Percentiles rank a stretch among this genome's conserved stretches.
Conservation (phyloP, 1,139 yeast species). For the Saccharomyces pastorianus region DNA sequence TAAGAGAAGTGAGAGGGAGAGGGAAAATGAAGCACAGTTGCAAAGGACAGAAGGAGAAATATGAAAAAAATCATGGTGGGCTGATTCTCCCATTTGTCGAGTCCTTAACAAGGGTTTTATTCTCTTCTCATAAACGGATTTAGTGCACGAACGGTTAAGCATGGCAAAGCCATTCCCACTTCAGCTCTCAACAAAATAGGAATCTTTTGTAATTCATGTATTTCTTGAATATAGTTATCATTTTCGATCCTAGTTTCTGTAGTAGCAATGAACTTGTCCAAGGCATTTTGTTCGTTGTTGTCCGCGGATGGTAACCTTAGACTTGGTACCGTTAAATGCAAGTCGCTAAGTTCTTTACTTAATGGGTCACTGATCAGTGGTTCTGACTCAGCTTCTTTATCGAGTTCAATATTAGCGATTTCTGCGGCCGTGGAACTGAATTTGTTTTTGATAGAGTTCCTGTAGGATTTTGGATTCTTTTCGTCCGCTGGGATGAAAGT, state of each 20-base stretch:
- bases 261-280: slow-evolving; percentile 51
- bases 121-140: slow-evolving; percentile 57
- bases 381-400: slow-evolving; percentile 18
- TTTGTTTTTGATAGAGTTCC: slow-evolving; percentile 71
- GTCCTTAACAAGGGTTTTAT: background rate
- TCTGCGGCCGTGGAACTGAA: slow-evolving; percentile 62
- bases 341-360: slow-evolving; percentile 39
- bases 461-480: slow-evolving; percentile 62
- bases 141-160: slow-evolving; percentile 85
- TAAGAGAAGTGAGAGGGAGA: too few species aligned
- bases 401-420: slow-evolving; percentile 46
- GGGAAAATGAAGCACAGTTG: background rate
- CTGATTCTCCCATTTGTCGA: too few species aligned
- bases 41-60: background rate
- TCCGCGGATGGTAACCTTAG: slow-evolving; percentile 36
- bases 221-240: slow-evolving; percentile 63
- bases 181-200: slow-evolving; percentile 88
- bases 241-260: slow-evolving; percentile 56
- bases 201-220: slow-evolving; percentile 65
- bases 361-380: slow-evolving; percentile 36
- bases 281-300: slow-evolving; percentile 31
- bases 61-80: too few species aligned
- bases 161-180: slow-evolving; percentile 90
- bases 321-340: slow-evolving; percentile 49
- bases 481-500: slow-evolving; percentile 88